Percentiles rank a stretch among this genome's conserved stretches.
Evolutionary conservation across 345 rosid species (phyloP).

Genomic region (Geranium rotundifolium): DNA sequence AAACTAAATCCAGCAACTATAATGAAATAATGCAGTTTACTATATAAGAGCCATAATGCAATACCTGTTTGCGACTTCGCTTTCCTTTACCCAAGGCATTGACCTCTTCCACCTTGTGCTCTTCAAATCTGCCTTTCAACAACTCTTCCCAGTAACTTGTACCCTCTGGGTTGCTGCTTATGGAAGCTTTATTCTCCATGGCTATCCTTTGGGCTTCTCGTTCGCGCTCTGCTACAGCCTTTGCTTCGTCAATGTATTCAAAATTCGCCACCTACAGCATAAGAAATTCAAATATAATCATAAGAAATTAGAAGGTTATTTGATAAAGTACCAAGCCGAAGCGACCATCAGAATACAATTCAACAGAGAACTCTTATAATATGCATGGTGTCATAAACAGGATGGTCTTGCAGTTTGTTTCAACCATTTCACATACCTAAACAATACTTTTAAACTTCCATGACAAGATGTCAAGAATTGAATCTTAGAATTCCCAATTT

Average conservation of each 20-base stretch:
- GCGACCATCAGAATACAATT: not conserved
- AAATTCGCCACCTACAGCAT: conserved; percentile 83
- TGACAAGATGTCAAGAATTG: no score
- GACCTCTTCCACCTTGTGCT: conserved; percentile 73
- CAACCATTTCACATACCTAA: not conserved
- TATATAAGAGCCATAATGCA: conserved; percentile 2
- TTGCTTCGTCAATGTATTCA: conserved; percentile 78
- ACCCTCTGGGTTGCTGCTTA: conserved; percentile 42
- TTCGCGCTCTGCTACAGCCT: conserved; percentile 56
- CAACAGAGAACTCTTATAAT: not conserved
- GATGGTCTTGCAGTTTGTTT: no score
- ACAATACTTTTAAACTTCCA: not conserved
- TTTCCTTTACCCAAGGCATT: conserved; percentile 90
- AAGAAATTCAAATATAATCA: conserved; percentile 1
- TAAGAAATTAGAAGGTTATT: not conserved
- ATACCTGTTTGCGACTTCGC: conserved; percentile 93
- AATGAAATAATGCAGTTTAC: not conserved
- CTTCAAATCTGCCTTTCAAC: conserved; percentile 66
- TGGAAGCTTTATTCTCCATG: conserved; percentile 41
- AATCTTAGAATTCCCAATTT: not conserved
- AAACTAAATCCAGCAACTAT: not conserved
- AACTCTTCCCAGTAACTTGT: conserved; percentile 89
- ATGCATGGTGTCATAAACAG: no score
- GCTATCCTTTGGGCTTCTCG: conserved; percentile 51
- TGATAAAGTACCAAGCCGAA: not conserved